phyloP scores from a whole-genome alignment of 2,329 filamentous ascomycete genomes.

The Allantophomopsis lycopodina region DNA sequence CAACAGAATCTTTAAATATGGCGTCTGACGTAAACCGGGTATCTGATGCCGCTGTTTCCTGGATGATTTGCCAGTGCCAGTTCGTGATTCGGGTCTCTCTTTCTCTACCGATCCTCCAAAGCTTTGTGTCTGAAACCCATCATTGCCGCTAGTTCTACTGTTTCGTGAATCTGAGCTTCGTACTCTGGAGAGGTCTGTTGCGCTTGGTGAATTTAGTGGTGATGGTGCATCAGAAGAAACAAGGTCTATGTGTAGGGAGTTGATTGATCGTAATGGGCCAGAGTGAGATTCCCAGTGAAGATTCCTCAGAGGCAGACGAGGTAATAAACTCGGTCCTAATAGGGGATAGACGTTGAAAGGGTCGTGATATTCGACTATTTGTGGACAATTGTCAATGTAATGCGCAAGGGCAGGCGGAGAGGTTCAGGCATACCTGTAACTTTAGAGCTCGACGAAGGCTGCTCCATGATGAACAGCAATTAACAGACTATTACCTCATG shows the following conservation, averaged over 20 bases:
- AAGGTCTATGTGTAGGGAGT: conserved; percentile 81
- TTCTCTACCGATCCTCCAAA: conserved; percentile 25
- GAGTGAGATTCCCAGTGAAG: conserved; percentile 95
- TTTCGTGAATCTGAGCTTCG: conserved; percentile 20
- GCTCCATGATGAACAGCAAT: conserved; percentile 33
- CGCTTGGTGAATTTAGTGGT: conserved; percentile 19
- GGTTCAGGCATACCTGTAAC: conserved; percentile 42
- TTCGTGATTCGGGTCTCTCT: conserved; percentile 11
- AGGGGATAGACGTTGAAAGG: conserved; percentile 79
- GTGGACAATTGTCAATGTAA: conserved; percentile 2
- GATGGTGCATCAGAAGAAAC: conserved; percentile 39
- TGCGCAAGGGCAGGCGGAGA: conserved; percentile 9
- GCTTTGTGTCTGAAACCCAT: conserved; percentile 47
- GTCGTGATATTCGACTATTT: conserved; percentile 85
- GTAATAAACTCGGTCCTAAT: conserved; percentile 61
- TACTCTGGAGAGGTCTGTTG: conserved; percentile 19
- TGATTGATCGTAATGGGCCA: conserved; percentile 83
- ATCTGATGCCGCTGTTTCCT: conserved; percentile 76
- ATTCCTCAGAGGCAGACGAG: conserved; percentile 75
- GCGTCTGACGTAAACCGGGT: conserved; percentile 79
- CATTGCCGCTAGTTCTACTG: conserved; percentile 23
- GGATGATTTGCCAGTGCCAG: conserved; percentile 9
- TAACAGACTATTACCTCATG: no score
- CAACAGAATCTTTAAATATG: conserved; percentile 83
- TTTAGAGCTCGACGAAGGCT: conserved; percentile 54